Evolutionary conservation across 257 asterid genomes (phyloP), one percentile per base, ranked within the genome.

Genomic region (Solanum medicagineum): DNA sequence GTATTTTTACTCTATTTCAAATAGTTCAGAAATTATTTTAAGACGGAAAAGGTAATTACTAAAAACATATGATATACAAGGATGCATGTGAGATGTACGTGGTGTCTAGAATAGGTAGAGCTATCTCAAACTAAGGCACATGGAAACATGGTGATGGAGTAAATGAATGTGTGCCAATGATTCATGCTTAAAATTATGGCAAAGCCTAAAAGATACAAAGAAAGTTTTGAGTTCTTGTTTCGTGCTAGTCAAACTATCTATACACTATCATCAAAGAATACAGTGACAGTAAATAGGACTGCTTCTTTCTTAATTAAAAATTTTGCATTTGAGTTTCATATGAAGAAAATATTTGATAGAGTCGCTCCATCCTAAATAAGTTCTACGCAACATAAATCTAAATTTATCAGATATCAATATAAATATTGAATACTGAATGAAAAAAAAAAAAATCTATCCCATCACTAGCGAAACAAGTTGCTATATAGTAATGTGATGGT

Each of bases 121-220:
- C 47, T 47, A 10, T 16, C 44, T 82, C 75, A 60, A 69, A 51
- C 15, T 17, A 69, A 42, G 79, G 79, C 85, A 82, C 85, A 82
- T 63, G 85, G 57, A 63, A 53, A 79, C 83, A 53, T 79, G 83
- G 83, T 10, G 69, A 82, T 82, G 79, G 75, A 82, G 75, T 82
- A 82, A 66, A 66, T 66, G 75, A 66, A 45, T 82, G 62, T 44
- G 54, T 20, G 40, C 42, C 45, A 16, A 66, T 82, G 60, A 42
- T 82, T 82, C 60, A 62, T 82, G 44, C 75, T 82, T 82, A 45
- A 16, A 45, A 19, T 82, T 51, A 45, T 62, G 29, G 85, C 85
- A 63, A 82, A 82, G 24, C 42, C 85, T 62, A 45, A 82, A 82
- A 32, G 19, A 42, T 62, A 44, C n/a, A 59, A 1, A 49, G 82